A percentile compares a stretch with the other conserved stretches of the same genome.
These are phyloP conservation scores for Ajuga reptans DNA, from an alignment of 305 asterid species.

Conservation along the genomic window DNA sequence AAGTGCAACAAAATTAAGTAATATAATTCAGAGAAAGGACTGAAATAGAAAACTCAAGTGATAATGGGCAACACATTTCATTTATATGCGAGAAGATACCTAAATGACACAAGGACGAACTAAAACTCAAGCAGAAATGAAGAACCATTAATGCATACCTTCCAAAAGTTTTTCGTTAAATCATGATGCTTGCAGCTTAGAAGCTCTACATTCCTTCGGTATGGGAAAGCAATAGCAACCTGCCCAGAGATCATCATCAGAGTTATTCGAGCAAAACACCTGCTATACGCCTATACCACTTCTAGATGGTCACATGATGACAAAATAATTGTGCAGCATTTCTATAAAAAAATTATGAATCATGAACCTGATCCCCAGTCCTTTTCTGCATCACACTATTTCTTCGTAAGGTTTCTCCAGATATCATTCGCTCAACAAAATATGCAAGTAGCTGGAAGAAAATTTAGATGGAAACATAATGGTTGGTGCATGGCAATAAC, in stretches of 20 bases:
- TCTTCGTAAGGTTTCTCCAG: conserved; percentile 71
- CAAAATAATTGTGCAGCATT: background rate
- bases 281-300: background rate
- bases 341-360: background rate
- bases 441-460: conserved; percentile 54
- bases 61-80: background rate
- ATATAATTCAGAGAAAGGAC: background rate
- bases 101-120: background rate
- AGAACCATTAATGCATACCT: conserved; percentile 38
- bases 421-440: conserved; percentile 81
- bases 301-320: conserved; percentile 3
- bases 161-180: conserved; percentile 61
- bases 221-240: conserved; percentile 80
- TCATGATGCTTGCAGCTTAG: conserved; percentile 85
- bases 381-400: conserved; percentile 78
- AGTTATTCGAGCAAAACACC: background rate
- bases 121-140: background rate
- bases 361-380: conserved; percentile 49
- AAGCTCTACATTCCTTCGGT: conserved; percentile 55
- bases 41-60: background rate
- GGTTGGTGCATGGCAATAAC: background rate
- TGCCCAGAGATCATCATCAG: conserved; percentile 23
- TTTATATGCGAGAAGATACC: background rate
- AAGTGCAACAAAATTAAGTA: conserved; percentile 3
- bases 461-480: background rate